Evolutionary conservation across 108 stramenopile species (phyloP).

Genomic region (Skeletonema tropicum): DNA sequence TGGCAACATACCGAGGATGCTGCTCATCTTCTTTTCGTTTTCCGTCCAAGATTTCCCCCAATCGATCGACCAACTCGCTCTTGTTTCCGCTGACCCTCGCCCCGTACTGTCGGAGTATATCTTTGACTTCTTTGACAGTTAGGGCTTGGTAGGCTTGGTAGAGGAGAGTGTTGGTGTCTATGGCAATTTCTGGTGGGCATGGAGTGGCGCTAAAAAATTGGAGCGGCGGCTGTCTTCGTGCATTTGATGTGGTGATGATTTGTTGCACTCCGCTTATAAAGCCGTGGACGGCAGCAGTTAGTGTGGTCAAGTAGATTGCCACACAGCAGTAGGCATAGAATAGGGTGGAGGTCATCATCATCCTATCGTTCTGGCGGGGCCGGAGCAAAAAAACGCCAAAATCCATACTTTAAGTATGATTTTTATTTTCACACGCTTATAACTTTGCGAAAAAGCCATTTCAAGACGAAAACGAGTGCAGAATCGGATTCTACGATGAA

Average conservation of each 20-base stretch:
- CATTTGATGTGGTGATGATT: neutral
- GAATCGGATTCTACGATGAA: no score
- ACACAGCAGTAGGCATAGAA: neutral
- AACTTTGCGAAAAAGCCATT: no score
- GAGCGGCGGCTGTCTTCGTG: neutral
- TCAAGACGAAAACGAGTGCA: no score
- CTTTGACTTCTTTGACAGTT: neutral
- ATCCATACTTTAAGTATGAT: no score
- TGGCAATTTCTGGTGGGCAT: slow-evolving; percentile 4
- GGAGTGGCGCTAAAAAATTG: neutral
- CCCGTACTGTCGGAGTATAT: slow-evolving; percentile 4
- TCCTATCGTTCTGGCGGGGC: no score
- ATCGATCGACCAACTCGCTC: slow-evolving; percentile 11
- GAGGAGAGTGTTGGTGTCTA: slow-evolving; percentile 2
- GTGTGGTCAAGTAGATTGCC: neutral
- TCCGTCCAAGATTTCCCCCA: neutral
- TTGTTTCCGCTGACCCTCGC: slow-evolving; percentile 1
- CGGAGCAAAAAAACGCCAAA: no score
- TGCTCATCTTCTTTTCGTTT: neutral
- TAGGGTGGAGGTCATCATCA: neutral
- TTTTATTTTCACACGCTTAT: no score
- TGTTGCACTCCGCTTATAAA: neutral
- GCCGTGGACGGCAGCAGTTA: neutral
- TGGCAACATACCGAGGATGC: neutral
- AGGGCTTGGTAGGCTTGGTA: neutral